Percentiles rank a stretch among this genome's conserved stretches.
These are phyloP conservation scores for Acanthamoeba triangularis DNA, from an alignment of 208 protist species.

Conservation along the genomic window DNA sequence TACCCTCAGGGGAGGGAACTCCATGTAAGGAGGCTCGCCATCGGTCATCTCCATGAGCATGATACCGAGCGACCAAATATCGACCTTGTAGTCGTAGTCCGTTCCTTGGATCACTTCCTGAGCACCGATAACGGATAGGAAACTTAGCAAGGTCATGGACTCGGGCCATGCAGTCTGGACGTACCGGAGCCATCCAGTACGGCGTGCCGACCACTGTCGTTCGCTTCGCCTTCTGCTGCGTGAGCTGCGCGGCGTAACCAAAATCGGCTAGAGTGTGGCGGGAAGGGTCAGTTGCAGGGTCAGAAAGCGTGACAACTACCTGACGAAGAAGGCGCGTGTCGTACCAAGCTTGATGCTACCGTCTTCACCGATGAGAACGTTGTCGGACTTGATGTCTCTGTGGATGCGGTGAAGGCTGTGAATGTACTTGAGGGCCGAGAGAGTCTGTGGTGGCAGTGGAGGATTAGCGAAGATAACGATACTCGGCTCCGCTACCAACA, in stretches of 20 bases:
- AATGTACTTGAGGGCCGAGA: constrained; percentile 86
- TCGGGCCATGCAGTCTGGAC: neutral
- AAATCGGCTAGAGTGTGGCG: constrained; percentile 86
- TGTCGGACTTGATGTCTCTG: constrained; percentile 94
- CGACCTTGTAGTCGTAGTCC: constrained; percentile 77
- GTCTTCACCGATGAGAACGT: constrained; percentile 87
- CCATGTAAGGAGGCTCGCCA: constrained; percentile 83
- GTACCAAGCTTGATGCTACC: constrained; percentile 85
- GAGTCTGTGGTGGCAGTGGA: constrained; percentile 53
- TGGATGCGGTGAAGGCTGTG: constrained; percentile 91
- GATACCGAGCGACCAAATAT: constrained; percentile 83
- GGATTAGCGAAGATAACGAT: neutral
- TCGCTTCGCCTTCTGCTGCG: constrained; percentile 85
- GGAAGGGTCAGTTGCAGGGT: neutral
- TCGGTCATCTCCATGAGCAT: constrained; percentile 81
- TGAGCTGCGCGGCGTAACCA: constrained; percentile 91
- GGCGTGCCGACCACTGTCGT: constrained; percentile 88
- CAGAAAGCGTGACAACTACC: neutral
- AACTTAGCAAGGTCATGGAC: neutral
- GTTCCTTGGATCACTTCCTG: constrained; percentile 80
- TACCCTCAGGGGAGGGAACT: constrained; percentile 82
- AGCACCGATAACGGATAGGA: neutral
- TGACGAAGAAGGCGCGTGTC: no score
- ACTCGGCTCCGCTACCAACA: neutral
- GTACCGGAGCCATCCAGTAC: constrained; percentile 91